Base-by-base conservation (phyloP, 108 stramenopile species). In the Cyclotella atomus region DNA sequence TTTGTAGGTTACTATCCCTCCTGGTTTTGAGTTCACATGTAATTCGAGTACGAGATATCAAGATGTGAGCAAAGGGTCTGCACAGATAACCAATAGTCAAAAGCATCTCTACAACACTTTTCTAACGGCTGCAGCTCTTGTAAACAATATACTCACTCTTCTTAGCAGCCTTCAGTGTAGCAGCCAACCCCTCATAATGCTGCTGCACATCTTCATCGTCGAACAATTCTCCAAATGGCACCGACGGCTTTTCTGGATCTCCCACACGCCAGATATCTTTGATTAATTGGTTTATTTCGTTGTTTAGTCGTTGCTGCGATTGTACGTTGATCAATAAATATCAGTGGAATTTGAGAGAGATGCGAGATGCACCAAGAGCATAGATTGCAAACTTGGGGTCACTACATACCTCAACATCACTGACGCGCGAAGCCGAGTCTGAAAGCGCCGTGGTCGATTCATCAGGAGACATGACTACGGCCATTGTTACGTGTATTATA, bases 151-250 rank as follows among this genome's bases (percentile, higher is more conserved):
- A 55, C 73, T 75, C 85, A 69, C 87, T 81, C 56, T 86, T 88
- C 49, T 82, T 86, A 19, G 88, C 88, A 29, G 87, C 87, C 67
- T 88, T 88, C 28, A 89, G 81, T 16, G 88, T 89, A 7, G 85
- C 88, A 23, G 86, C 85, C 67, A 89, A 52, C 15, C 85, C 87
- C 79, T 88, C 87, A 35, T 88, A 89, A 59, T 83, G 85, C 44
- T 89, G 83, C 63, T 89, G 87, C 17, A 84, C 84, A 35, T 86
- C 81, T 27, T 89, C 87, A 45, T 88, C 88, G 49, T 88, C 87
- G 59, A 89, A 89, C 2, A 89, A 70, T 50, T 65, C 73, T 14
- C 88, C 88, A 71, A 86, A 89, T 24, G 81, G 77, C 15, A 88
- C 87, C n/a, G 75, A 38, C 45, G 77, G 71, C 21, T 74, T 67